These are phyloP conservation scores for Teunomyces tritomae DNA, from an alignment of 805 yeast species.

Conservation along the genomic window DNA sequence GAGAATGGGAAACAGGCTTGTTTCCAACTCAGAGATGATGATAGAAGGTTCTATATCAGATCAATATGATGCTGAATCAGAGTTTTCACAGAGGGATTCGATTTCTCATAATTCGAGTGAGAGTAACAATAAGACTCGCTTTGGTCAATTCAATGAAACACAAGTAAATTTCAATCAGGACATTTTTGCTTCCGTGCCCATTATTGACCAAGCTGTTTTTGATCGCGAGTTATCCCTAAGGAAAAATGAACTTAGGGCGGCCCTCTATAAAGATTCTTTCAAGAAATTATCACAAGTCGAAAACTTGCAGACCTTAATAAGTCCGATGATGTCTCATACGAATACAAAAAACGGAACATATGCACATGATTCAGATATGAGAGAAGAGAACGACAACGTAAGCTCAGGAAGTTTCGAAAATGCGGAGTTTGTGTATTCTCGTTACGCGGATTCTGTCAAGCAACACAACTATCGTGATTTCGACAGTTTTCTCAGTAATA, in stretches of 20 bases:
- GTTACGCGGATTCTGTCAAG: background rate
- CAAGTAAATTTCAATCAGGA: slow-evolving; percentile 2
- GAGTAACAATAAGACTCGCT: background rate
- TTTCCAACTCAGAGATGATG: background rate
- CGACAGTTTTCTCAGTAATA: no score
- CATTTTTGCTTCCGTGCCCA: slow-evolving; percentile 12
- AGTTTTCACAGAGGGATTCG: background rate
- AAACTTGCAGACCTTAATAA: background rate
- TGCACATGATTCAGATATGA: background rate
- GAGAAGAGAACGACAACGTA: slow-evolving; percentile 2
- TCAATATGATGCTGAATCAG: slow-evolving; percentile 1
- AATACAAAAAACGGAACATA: background rate
- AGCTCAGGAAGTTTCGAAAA: slow-evolving; percentile 7
- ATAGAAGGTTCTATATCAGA: background rate
- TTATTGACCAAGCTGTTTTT: slow-evolving; percentile 8
- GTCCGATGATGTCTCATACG: background rate
- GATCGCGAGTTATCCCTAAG: slow-evolving; percentile 11
- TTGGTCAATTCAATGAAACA: background rate
- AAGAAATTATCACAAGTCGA: slow-evolving; percentile 6
- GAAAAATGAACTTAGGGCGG: slow-evolving; percentile 9
- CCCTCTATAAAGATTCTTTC: slow-evolving; percentile 11
- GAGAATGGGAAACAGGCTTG: background rate
- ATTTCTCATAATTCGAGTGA: slow-evolving; percentile 3
- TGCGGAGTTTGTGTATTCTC: slow-evolving; percentile 4
- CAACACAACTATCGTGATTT: background rate